Evolutionary conservation across 2,329 filamentous ascomycete species (phyloP).

Genomic region (Karstenula rhodostoma): DNA sequence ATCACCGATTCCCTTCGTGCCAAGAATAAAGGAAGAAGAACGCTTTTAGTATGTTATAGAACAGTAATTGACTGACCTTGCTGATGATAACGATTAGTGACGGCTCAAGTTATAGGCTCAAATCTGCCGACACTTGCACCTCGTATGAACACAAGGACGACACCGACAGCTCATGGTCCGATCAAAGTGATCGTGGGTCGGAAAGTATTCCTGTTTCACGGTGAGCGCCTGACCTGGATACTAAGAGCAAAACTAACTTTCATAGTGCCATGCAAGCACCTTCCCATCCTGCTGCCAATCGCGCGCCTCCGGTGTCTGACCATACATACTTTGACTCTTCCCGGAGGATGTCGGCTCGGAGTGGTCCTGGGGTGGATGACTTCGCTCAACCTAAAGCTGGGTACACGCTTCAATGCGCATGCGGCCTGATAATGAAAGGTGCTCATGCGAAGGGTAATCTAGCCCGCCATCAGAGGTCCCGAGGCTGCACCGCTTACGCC

Average conservation of each 20-base stretch:
- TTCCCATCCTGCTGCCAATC: neutral
- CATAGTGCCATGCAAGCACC: neutral
- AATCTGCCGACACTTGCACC: neutral
- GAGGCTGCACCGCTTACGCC: slow-evolving; percentile 28
- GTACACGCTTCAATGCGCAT: slow-evolving; percentile 15
- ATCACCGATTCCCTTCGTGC: neutral
- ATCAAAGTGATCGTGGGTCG: neutral
- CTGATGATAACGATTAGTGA: neutral
- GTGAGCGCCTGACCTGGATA: neutral
- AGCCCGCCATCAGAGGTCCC: slow-evolving; percentile 37
- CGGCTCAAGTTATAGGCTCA: neutral
- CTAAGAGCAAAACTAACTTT: neutral
- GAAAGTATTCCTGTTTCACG: neutral
- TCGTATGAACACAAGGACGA: neutral
- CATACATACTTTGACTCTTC: neutral
- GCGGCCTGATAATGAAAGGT: slow-evolving; percentile 32
- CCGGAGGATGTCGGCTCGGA: neutral
- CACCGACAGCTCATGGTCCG: neutral
- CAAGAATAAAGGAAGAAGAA: neutral
- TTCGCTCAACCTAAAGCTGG: neutral
- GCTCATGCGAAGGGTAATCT: slow-evolving; percentile 39
- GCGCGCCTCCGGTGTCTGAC: neutral
- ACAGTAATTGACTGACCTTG: neutral
- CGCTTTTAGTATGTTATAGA: neutral
- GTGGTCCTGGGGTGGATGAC: neutral